Conservation (phyloP, 1,139 yeast species). For the Groenewaldozyma sp. region DNA sequence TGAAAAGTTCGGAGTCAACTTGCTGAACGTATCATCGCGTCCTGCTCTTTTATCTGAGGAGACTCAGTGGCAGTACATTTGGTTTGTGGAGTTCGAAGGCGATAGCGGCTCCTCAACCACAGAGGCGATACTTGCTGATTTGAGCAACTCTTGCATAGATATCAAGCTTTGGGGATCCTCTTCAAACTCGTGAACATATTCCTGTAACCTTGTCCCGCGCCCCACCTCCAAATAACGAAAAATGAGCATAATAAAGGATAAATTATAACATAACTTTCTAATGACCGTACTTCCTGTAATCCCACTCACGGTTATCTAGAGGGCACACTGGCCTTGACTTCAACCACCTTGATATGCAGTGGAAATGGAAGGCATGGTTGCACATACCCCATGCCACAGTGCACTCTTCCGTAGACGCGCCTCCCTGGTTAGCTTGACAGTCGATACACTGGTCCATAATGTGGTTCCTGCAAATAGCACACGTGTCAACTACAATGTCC, state of each 20-base stretch:
- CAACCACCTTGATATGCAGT: slow-evolving; percentile 94
- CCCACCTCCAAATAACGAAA: too few relatives aligned
- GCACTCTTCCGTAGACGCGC: slow-evolving; percentile 66
- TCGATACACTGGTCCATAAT: slow-evolving; percentile 98
- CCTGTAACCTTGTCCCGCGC: too few relatives aligned
- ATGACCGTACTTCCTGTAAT: slow-evolving; percentile 64
- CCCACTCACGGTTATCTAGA: slow-evolving; percentile 91
- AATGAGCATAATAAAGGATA: neutral
- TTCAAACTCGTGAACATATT: too few relatives aligned
- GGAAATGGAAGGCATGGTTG: slow-evolving; percentile 90
- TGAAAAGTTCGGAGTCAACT: slow-evolving; percentile 48
- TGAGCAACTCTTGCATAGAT: slow-evolving; percentile 13
- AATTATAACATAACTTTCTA: slow-evolving; percentile 12
- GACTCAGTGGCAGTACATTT: slow-evolving; percentile 74
- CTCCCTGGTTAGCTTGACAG: slow-evolving; percentile 77
- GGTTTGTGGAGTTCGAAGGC: slow-evolving; percentile 58
- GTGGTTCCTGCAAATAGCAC: slow-evolving; percentile 98
- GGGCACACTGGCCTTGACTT: slow-evolving; percentile 98
- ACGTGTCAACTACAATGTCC: slow-evolving; percentile 93
- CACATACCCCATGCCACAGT: slow-evolving; percentile 97
- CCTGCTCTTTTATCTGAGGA: slow-evolving; percentile 38
- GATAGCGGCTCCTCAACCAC: slow-evolving; percentile 16
- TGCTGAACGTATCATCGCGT: slow-evolving; percentile 66
- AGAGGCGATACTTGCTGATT: slow-evolving; percentile 13
- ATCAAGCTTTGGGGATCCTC: slow-evolving; percentile 15